Conservation (phyloP, 78 protist species). For the Planoprotostelium fungivorum region DNA sequence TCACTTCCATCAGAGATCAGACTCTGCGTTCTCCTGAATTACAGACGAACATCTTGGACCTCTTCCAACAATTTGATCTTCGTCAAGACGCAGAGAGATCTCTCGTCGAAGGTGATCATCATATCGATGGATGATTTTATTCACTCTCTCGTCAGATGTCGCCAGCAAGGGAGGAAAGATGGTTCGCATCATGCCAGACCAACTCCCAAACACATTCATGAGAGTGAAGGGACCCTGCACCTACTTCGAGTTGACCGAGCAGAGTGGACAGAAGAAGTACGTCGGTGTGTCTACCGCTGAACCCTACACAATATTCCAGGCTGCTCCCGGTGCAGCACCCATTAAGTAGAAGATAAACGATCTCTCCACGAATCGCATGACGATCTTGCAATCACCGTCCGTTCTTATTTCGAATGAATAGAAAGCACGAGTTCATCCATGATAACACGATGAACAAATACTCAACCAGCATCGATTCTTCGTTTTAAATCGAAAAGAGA, state of each 20-base stretch:
- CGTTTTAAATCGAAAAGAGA: too few species aligned
- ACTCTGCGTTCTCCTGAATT: not conserved
- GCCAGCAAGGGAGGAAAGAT: not conserved
- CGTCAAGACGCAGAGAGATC: not conserved
- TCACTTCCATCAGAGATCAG: not conserved
- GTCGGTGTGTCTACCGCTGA: not conserved
- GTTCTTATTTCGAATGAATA: too few species aligned
- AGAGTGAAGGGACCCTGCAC: not conserved
- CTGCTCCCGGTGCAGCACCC: not conserved
- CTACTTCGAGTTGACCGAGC: not conserved
- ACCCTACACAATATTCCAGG: not conserved
- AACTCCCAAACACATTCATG: not conserved
- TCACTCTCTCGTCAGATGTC: not conserved
- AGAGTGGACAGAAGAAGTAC: not conserved
- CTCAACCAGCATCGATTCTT: too few species aligned
- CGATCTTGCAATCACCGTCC: too few species aligned
- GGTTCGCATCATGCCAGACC: not conserved
- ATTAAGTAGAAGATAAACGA: too few species aligned
- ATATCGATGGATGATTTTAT: not conserved
- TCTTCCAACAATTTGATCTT: not conserved
- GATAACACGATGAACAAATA: too few species aligned
- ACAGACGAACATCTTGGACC: not conserved
- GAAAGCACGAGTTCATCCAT: too few species aligned
- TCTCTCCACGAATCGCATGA: too few species aligned
- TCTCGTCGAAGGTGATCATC: not conserved